These are phyloP conservation scores for Chenopodium album DNA, from an alignment of 148 eudicot species.

Conservation along the genomic window DNA sequence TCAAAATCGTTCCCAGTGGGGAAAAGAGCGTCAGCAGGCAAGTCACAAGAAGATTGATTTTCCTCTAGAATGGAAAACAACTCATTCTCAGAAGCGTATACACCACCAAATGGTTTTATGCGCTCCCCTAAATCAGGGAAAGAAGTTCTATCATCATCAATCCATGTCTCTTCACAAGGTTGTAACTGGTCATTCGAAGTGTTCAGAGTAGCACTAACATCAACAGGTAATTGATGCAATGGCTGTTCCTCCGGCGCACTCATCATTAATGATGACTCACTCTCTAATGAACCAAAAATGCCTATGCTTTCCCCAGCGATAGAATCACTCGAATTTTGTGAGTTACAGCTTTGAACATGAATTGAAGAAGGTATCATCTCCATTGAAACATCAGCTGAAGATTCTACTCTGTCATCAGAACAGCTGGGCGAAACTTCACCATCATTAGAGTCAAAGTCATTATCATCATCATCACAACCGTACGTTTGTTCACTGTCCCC, in stretches of 20 bases:
- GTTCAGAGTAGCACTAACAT: not conserved
- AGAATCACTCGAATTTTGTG: slow-evolving; percentile 14
- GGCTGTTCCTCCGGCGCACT: slow-evolving; percentile 1
- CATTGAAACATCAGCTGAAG: not conserved
- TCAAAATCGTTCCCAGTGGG: not conserved
- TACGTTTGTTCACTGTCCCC: slow-evolving; percentile 12
- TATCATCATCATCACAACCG: slow-evolving; percentile 38
- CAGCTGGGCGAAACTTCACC: slow-evolving; percentile 8
- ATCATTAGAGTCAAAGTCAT: slow-evolving; percentile 16
- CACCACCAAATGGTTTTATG: not conserved
- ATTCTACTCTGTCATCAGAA: slow-evolving; percentile 1
- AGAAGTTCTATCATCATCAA: not conserved
- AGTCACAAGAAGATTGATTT: not conserved
- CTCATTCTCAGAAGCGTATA: not conserved
- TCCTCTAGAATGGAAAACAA: slow-evolving; percentile 13
- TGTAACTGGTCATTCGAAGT: not conserved
- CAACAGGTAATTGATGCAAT: slow-evolving; percentile 17
- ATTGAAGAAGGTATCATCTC: not conserved
- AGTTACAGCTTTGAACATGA: slow-evolving; percentile 14
- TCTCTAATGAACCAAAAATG: not conserved
- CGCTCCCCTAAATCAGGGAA: slow-evolving; percentile 4
- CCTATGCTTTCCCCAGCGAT: slow-evolving; percentile 6
- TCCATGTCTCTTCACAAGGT: slow-evolving; percentile 1
- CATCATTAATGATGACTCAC: slow-evolving; percentile 1
- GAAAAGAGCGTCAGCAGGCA: slow-evolving; percentile 4